phyloP scores from a whole-genome alignment of 1,284 basidiomycete species.

The Phlebopus sp. region DNA sequence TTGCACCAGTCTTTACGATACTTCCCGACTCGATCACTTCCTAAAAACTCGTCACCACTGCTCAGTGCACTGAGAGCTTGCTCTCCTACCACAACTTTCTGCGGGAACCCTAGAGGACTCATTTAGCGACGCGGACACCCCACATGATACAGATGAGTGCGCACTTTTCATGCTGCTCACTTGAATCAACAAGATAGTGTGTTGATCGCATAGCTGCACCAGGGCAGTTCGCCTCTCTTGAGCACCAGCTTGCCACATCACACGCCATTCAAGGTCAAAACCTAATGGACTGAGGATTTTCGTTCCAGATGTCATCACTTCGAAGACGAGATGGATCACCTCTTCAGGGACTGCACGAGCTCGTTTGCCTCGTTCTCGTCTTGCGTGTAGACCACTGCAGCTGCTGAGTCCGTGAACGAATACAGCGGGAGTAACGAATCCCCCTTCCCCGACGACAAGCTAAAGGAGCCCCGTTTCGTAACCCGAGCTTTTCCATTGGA shows the following conservation, averaged over 20 bases:
- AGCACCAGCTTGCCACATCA: constrained; percentile 33
- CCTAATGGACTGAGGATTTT: constrained; percentile 45
- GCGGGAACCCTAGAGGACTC: constrained; percentile 39
- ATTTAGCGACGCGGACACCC: neutral
- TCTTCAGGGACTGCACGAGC: constrained; percentile 37
- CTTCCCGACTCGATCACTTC: constrained; percentile 46
- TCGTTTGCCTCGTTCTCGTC: constrained; percentile 43
- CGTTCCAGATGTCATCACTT: neutral
- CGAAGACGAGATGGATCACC: constrained; percentile 27
- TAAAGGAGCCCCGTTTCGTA: neutral
- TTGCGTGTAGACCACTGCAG: constrained; percentile 40
- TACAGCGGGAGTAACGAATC: constrained; percentile 31
- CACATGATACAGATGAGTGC: neutral
- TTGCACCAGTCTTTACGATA: constrained; percentile 56
- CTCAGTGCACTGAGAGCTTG: neutral
- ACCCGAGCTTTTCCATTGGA: constrained; percentile 1
- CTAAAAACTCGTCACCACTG: constrained; percentile 25
- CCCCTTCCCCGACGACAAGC: constrained; percentile 9
- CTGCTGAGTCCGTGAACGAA: constrained; percentile 40
- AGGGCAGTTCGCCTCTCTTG: constrained; percentile 44
- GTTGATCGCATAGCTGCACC: constrained; percentile 49
- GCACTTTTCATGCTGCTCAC: constrained; percentile 53
- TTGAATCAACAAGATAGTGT: constrained; percentile 55
- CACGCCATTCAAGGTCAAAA: constrained; percentile 62
- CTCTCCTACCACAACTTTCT: constrained; percentile 35